Evolutionary conservation across 495 filamentous ascomycete species (phyloP).

Genomic region (Zalerion maritima): DNA sequence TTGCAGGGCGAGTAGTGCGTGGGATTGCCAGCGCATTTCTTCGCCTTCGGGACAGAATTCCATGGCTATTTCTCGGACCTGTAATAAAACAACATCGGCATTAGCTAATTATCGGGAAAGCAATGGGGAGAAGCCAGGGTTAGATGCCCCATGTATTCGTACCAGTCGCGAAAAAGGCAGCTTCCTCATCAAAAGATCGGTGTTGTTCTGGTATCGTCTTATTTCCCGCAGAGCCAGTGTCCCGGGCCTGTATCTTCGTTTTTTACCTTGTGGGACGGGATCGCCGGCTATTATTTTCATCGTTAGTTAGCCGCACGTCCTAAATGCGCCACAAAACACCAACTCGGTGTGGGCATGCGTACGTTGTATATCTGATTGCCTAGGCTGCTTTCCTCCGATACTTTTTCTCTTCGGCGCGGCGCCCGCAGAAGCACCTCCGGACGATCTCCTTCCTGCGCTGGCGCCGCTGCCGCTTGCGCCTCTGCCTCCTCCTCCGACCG

Average conservation of each 20-base stretch:
- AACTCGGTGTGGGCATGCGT: too few species aligned
- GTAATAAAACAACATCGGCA: conserved; percentile 2
- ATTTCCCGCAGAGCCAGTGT: conserved; percentile 80
- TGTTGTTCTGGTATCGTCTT: conserved; percentile 64
- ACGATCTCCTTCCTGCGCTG: too few species aligned
- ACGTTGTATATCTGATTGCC: too few species aligned
- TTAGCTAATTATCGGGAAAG: neutral
- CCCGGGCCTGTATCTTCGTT: conserved; percentile 67
- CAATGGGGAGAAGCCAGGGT: conserved; percentile 1
- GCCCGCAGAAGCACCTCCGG: too few species aligned
- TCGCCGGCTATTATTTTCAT: conserved; percentile 45
- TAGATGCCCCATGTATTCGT: conserved; percentile 10
- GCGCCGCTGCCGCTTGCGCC: too few species aligned
- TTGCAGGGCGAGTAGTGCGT: conserved; percentile 78
- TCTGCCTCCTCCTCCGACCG: too few species aligned
- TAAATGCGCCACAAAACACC: too few species aligned
- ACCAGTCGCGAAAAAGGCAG: conserved; percentile 80
- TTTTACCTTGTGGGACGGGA: conserved; percentile 46
- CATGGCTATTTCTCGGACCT: conserved; percentile 77
- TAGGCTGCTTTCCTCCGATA: too few species aligned
- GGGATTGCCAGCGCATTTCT: conserved; percentile 74
- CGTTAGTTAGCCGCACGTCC: conserved; percentile 1
- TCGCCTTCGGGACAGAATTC: conserved; percentile 35
- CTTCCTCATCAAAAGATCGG: conserved; percentile 67
- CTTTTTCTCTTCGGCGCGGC: too few species aligned